phyloP scores from a whole-genome alignment of 306 rosid species.

The Prunus padus region DNA sequence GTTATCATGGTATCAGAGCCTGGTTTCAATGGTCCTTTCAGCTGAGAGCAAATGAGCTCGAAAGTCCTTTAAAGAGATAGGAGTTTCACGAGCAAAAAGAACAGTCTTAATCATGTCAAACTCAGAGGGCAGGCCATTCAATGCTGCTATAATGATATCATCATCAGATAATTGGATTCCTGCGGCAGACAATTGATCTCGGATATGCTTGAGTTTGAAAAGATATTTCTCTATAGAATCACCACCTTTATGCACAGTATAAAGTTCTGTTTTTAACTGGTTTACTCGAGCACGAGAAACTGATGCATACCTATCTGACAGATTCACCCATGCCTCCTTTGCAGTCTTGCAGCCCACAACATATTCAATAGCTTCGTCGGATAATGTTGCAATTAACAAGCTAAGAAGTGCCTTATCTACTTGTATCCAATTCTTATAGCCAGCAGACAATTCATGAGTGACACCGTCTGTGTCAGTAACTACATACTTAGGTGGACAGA shows the following conservation, averaged over 20 bases:
- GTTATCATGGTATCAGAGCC: too few species aligned
- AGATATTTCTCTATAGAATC: background rate
- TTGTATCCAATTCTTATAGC: too few species aligned
- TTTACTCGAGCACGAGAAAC: background rate
- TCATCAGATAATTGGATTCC: background rate
- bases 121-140: too few species aligned
- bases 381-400: background rate
- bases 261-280: background rate
- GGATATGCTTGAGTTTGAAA: background rate
- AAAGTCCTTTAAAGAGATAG: too few species aligned
- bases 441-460: accelerated
- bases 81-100: too few species aligned
- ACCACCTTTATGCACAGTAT: background rate
- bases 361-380: background rate
- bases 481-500: background rate
- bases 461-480: background rate
- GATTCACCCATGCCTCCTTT: background rate
- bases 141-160: too few species aligned
- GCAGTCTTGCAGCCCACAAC: background rate
- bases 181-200: background rate
- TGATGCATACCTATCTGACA: background rate
- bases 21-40: too few species aligned
- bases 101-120: too few species aligned
- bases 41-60: too few species aligned
- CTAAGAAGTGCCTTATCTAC: too few species aligned